These are phyloP conservation scores for Coffea eugenioides DNA, from an alignment of 257 asterid species.

Conservation along the genomic window DNA sequence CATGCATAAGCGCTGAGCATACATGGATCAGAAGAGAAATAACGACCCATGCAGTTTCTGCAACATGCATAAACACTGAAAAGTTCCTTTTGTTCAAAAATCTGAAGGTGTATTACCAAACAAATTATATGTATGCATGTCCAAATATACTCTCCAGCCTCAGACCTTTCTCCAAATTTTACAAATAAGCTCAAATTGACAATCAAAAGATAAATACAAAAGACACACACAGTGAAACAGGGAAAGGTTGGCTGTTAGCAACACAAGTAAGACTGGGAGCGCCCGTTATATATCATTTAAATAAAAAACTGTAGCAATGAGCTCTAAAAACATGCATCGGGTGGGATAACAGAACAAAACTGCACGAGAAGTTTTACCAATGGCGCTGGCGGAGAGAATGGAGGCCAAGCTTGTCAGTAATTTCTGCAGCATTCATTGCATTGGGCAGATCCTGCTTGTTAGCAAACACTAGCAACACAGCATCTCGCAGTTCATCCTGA, in stretches of 20 bases:
- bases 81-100: neutral
- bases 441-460: conserved; percentile 48
- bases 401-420: conserved; percentile 45
- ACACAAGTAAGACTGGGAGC: neutral
- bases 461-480: conserved; percentile 45
- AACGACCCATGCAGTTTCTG: neutral
- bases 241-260: neutral
- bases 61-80: neutral
- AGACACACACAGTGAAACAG: neutral
- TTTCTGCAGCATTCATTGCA: conserved; percentile 50
- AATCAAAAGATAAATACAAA: neutral
- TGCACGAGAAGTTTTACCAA: conserved; percentile 26
- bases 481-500: conserved; percentile 46
- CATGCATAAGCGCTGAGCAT: neutral
- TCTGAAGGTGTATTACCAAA: neutral
- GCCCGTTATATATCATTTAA: neutral
- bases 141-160: neutral
- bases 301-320: neutral
- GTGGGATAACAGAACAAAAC: neutral
- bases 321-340: neutral
- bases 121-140: neutral
- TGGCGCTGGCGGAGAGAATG: conserved; percentile 47
- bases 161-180: neutral
- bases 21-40: neutral
- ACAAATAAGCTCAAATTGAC: neutral